These are phyloP conservation scores for Erodium chrysanthum DNA, from an alignment of 441 rosid species.

Conservation along the genomic window DNA sequence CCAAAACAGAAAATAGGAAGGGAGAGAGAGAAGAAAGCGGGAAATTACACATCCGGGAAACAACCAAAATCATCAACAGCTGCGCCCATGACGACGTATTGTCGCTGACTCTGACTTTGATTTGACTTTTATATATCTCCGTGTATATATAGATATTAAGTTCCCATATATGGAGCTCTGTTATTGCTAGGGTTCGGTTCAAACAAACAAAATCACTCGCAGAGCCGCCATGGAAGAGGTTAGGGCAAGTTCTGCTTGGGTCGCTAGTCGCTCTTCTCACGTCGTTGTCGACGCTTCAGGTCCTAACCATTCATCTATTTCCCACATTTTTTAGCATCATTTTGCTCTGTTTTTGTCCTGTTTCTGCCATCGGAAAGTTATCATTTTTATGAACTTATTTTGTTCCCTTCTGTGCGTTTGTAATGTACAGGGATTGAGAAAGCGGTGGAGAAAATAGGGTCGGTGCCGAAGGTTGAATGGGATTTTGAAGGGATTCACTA, in stretches of 20 bases:
- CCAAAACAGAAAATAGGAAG: no score
- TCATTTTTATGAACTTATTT: background rate
- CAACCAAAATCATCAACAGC: no score
- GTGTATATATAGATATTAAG: no score
- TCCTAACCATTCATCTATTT: conserved; percentile 4
- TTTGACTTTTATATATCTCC: no score
- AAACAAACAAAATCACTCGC: background rate
- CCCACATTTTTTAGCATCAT: background rate
- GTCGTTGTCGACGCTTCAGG: conserved; percentile 46
- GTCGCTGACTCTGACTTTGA: no score
- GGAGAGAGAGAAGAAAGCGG: no score
- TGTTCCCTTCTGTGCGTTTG: background rate
- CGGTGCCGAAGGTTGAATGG: conserved; percentile 64
- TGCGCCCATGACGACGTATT: no score
- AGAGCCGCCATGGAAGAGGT: conserved; percentile 46
- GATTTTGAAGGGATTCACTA: conserved; percentile 77
- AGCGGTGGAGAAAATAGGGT: conserved; percentile 38
- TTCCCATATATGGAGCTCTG: no score
- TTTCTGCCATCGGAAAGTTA: background rate
- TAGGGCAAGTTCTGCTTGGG: conserved; percentile 50
- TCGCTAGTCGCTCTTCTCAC: conserved; percentile 46
- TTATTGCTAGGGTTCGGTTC: background rate
- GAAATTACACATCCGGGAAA: no score
- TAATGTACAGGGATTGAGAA: conserved; percentile 45
- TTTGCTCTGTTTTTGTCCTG: background rate